Base-by-base conservation (phyloP, 1,284 basidiomycete genomes). In the Xerocomus nothofagi region DNA sequence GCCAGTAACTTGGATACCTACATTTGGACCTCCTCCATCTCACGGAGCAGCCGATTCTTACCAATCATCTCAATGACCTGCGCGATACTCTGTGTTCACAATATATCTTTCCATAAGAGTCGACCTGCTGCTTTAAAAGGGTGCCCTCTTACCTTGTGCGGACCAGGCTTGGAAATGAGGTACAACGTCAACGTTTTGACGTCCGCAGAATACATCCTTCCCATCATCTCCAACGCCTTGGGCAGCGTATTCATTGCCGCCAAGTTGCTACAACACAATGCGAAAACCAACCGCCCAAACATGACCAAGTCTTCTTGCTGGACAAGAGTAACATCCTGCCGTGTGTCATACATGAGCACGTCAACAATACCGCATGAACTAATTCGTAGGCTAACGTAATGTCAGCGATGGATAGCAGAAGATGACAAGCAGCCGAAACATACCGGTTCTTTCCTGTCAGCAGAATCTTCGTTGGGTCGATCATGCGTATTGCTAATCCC, bases 281-380 rank as follows among this genome's bases (percentile, higher is more conserved):
- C 77, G 51, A 96, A 79, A 52, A 99, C 73, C 10, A 99, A 76
- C 51, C 87, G 83, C 18, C 95, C 97, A 53, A 99, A 86, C 71
- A 89, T 84, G 38, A 82, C 73, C 17, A 98, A 71, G 64, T 99
- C 96, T 56, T 98, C 95, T 72, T 93, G 90, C 73, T 93, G 90
- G 47, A 84, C 73, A 3, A 78, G 59, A 4, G 72, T 59, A 7
- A 84, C 64, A 42, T 89, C 84, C 53, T 84, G 80, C 15, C 75
- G 78, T 1, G 81, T 74, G 54, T 92, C 91, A 63, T 88, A 84
- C 52, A 82, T 78, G 33, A 97, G 73, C 5, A 97, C 86, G 60
- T 98, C 95, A 39, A 91, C 76, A 29, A 96, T 76, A 3, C 91
- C 90, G 50, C 91, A 93, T 0, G 90, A 88, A 54, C 86, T 81